Percentiles rank a stretch among this genome's conserved stretches.
Evolutionary conservation across 2,329 filamentous ascomycete genomes (phyloP).

Genomic region (Aureobasidium mangrovei): DNA sequence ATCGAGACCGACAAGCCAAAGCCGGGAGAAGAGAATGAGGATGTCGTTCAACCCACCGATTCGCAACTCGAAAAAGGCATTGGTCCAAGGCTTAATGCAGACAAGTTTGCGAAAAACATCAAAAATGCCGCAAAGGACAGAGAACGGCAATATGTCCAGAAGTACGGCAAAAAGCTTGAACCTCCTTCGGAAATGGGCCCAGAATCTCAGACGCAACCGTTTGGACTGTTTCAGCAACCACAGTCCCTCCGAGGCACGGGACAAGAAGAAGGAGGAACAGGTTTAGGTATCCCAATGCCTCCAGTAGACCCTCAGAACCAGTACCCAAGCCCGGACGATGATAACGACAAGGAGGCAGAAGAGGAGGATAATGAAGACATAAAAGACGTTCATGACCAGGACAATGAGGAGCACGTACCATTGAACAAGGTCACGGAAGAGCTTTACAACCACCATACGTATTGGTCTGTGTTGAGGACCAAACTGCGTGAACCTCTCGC

Average conservation of each 20-base stretch:
- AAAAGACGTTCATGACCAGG: background rate
- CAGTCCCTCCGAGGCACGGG: background rate
- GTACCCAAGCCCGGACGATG: background rate
- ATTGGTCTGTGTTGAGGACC: slow-evolving; percentile 42
- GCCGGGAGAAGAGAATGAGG: background rate
- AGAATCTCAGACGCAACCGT: background rate
- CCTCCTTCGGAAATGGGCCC: background rate
- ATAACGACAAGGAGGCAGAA: background rate
- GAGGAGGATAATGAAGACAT: background rate
- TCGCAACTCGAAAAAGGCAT: background rate
- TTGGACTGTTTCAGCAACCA: background rate
- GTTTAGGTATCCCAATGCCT: background rate
- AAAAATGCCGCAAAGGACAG: background rate
- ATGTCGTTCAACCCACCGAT: background rate
- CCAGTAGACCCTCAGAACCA: background rate
- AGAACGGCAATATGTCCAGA: background rate
- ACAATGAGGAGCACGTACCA: background rate
- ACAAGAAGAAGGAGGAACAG: background rate
- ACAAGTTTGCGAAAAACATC: background rate
- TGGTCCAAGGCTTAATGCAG: background rate
- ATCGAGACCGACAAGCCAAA: slow-evolving; percentile 13
- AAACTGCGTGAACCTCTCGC: slow-evolving; percentile 46
- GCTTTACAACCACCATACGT: slow-evolving; percentile 37
- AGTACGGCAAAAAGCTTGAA: background rate
- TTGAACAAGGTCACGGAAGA: slow-evolving; percentile 38